Evolutionary conservation across 2,329 filamentous ascomycete genomes (phyloP).

Genomic region (Xylaria sp.): DNA sequence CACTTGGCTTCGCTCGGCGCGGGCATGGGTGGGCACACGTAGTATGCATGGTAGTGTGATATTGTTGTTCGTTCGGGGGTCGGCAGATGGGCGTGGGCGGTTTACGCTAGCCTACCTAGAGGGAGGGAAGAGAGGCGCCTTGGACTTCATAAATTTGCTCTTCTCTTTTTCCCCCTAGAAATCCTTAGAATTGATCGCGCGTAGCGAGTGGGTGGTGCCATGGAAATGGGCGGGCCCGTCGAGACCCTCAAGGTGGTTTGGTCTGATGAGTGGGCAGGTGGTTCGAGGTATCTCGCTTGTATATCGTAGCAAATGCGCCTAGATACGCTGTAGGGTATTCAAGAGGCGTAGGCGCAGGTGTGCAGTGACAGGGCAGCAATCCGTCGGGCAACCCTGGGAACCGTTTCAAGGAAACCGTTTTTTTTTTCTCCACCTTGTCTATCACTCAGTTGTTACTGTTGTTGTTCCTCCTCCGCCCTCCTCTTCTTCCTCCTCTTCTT

Average conservation of each 20-base stretch:
- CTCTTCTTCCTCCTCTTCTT: not conserved
- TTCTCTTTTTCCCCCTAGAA: not conserved
- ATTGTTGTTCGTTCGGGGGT: not conserved
- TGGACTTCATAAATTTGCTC: not conserved
- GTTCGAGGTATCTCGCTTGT: conserved; percentile 3
- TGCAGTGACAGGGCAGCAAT: not conserved
- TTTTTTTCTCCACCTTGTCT: conserved; percentile 20
- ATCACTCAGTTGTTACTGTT: not conserved
- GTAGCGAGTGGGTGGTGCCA: not conserved
- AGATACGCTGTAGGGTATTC: not conserved
- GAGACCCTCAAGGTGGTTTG: not conserved
- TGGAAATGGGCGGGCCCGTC: not conserved
- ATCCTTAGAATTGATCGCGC: not conserved
- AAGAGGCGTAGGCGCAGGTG: no score
- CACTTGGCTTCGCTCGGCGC: conserved; percentile 1
- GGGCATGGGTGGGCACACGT: not conserved
- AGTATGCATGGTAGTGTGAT: not conserved
- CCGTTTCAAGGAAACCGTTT: conserved; percentile 18
- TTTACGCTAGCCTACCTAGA: not conserved
- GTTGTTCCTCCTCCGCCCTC: not conserved
- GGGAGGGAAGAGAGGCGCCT: not conserved
- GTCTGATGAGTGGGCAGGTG: not conserved
- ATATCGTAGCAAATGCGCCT: not conserved
- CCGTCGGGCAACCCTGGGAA: conserved; percentile 1
- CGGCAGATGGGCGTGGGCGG: conserved; percentile 1